Evolutionary conservation across 768 basidiomycete genomes (phyloP), one percentile per base, ranked within the genome.

Genomic region (Podaxis rugospora): DNA sequence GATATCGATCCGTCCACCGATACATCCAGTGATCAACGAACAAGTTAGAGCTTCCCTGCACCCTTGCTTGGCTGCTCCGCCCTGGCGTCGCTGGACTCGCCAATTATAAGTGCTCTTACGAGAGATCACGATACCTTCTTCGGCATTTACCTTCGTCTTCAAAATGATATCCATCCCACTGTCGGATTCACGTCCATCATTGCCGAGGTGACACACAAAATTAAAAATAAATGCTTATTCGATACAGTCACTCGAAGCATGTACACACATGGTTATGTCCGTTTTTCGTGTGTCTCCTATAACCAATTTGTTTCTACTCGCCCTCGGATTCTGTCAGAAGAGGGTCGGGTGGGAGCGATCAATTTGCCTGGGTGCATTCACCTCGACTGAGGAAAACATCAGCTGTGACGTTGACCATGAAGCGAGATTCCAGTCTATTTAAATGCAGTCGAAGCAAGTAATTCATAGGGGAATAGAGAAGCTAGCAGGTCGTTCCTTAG

Each of bases 141-240:
- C 51, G 51, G 51, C 14, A 32, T n/a, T 51, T 51, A 35, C 32
- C 32, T 35, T 51, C 32, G 25, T 35, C 32, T 18, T 16, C 25
- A 23, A 51, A 51, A 18, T 53, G 51, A 53, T 53, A 53, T 32
- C n/a, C 35, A 40, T 54, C 36, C 54, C 39, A 55, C 23, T 25
- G 40, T 55, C 54, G 54, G 54, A 55, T 27, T 55, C n/a, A 7
- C 16, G 54, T 25, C 40, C 54, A 25, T 42, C 44, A 55, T 55
- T 55, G 54, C 54, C 54, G 54, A 55, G 39, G 54, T 40, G 23
- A 23, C 21, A 5, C 16, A 25, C 23, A 14, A 11, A 40, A 16
- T 37, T 54, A 42, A 27, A 42, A 55, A 40, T 42, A 16, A 55
- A 55, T 42, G 25, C 18, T 40, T 10, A 42, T 40, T 37, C 21